phyloP scores from a whole-genome alignment of 768 basidiomycete species.

The Termitomyces sp. region DNA sequence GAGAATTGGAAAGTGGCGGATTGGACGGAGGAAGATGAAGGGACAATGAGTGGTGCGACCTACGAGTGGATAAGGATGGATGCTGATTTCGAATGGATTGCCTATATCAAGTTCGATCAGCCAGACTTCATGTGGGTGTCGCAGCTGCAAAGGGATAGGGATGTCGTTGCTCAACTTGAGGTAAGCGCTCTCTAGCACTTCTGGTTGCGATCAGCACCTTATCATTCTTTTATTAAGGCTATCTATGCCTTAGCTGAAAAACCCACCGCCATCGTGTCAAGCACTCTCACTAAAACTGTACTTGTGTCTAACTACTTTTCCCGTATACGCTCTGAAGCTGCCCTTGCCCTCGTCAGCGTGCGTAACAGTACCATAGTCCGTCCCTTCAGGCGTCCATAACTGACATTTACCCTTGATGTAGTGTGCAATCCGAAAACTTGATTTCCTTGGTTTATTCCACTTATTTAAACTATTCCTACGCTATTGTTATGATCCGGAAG shows the following conservation, averaged over 20 bases:
- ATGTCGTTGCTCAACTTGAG: constrained; percentile 97
- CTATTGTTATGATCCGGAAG: constrained; percentile 87
- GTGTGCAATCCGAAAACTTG: constrained; percentile 81
- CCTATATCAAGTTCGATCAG: constrained; percentile 88
- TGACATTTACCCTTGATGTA: constrained; percentile 26
- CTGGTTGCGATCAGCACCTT: neutral
- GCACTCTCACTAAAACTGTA: constrained; percentile 89
- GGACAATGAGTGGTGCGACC: constrained; percentile 89
- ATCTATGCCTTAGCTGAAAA: constrained; percentile 79
- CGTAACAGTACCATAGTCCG: constrained; percentile 20
- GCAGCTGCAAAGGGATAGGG: constrained; percentile 91
- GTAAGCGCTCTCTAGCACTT: constrained; percentile 38
- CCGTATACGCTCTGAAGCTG: constrained; percentile 94
- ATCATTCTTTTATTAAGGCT: constrained; percentile 52
- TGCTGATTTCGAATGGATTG: constrained; percentile 99
- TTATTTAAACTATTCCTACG: constrained; percentile 92
- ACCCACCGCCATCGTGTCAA: constrained; percentile 83
- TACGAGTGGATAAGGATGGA: constrained; percentile 99
- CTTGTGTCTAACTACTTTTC: constrained; percentile 95
- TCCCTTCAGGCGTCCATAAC: neutral
- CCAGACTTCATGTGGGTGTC: constrained; percentile 99
- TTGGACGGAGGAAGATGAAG: constrained; percentile 97
- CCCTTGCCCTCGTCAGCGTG: constrained; percentile 77
- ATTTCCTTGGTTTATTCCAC: constrained; percentile 91
- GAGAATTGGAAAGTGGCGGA: constrained; percentile 96